Conservation (phyloP, 2,329 filamentous ascomycete genomes). For the Pseudogymnoascus sp. region DNA sequence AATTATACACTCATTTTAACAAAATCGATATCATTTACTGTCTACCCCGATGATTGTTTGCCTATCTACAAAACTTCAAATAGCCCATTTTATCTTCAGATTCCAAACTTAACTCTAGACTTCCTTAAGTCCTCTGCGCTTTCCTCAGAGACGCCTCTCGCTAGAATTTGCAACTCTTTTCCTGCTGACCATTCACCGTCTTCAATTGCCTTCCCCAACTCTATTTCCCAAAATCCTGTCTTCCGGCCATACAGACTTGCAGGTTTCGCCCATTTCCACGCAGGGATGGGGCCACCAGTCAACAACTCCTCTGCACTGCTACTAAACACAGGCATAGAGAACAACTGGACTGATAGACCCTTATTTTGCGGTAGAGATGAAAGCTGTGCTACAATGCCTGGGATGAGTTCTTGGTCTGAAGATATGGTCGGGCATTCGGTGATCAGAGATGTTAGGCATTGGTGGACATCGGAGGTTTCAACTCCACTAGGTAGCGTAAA, state of each 20-base stretch:
- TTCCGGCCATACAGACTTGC: not conserved
- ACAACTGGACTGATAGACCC: not conserved
- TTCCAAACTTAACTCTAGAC: not conserved
- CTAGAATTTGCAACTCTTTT: slow-evolving; percentile 1
- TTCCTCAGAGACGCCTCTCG: not conserved
- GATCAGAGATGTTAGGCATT: not conserved
- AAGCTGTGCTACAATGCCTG: not conserved
- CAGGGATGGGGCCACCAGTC: not conserved
- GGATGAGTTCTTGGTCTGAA: not conserved
- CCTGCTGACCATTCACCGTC: not conserved
- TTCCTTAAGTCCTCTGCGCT: not conserved
- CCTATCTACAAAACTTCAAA: not conserved
- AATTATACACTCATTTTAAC: too few species aligned
- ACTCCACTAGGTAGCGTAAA: not conserved
- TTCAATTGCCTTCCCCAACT: not conserved
- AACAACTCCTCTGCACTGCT: not conserved
- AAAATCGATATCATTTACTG: not conserved
- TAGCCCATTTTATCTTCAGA: not conserved
- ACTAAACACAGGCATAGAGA: not conserved
- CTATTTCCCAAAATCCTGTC: not conserved
- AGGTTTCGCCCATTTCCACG: not conserved
- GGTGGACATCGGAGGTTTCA: not conserved
- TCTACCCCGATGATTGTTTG: not conserved
- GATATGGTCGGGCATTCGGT: not conserved
- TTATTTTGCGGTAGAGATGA: not conserved